Conservation (phyloP, 164 flowering plant genomes). For the Berberis thunbergii region DNA sequence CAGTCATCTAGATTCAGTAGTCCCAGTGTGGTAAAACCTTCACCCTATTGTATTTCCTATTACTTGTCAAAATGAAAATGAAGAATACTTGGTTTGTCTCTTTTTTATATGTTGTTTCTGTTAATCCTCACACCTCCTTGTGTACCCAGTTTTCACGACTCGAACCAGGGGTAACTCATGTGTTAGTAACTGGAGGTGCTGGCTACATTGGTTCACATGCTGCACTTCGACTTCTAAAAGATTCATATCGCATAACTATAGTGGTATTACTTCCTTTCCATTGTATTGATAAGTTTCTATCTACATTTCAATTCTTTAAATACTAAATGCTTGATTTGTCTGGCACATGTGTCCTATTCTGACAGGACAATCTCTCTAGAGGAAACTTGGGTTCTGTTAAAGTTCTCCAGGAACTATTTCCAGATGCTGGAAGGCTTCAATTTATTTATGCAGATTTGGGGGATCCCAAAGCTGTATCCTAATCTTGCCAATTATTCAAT, state of each 20-base stretch:
- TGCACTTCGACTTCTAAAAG: conserved; percentile 70
- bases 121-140: not conserved
- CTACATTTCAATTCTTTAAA: not conserved
- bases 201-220: conserved; percentile 99
- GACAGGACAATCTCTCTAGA: conserved; percentile 86
- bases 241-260: conserved; percentile 74
- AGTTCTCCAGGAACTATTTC: conserved; percentile 66
- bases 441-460: conserved; percentile 93
- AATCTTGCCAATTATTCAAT: not conserved
- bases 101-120: not conserved
- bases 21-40: conserved; percentile 46
- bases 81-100: not conserved
- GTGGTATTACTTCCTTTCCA: conserved; percentile 45
- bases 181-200: conserved; percentile 96
- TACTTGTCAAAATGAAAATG: too few species aligned
- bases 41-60: not conserved
- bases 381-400: conserved; percentile 85
- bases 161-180: conserved; percentile 80
- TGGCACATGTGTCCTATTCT: conserved; percentile 1
- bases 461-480: conserved; percentile 88
- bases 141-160: conserved; percentile 54
- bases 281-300: not conserved
- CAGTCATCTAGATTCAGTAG: conserved; percentile 50
- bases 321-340: not conserved
- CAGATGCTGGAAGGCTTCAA: conserved; percentile 88